A percentile compares a stretch with the other conserved stretches of the same genome.
Evolutionary conservation across 768 basidiomycete genomes (phyloP).

Genomic region (Pulveroboletus sp.): DNA sequence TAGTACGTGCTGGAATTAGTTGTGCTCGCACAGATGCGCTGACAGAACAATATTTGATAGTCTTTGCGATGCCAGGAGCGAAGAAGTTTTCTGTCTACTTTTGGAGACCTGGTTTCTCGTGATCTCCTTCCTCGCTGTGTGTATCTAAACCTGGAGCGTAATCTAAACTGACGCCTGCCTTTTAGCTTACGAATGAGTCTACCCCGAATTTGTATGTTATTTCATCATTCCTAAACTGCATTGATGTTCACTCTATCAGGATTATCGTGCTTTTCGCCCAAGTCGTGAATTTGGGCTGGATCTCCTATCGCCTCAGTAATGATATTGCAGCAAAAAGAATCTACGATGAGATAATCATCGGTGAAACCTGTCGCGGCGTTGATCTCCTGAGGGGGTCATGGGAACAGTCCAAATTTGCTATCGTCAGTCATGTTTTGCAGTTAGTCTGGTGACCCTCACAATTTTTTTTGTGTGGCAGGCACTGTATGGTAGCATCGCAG

Average conservation of each 20-base stretch:
- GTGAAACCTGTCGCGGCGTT: constrained; percentile 36
- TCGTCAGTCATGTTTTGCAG: constrained; percentile 30
- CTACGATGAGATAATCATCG: constrained; percentile 36
- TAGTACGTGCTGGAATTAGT: constrained; percentile 32
- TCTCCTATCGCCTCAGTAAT: constrained; percentile 38
- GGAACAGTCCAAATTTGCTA: constrained; percentile 24
- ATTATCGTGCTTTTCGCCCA: constrained; percentile 43
- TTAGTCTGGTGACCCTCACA: background rate
- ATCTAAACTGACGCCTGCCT: background rate
- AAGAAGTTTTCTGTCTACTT: constrained; percentile 44
- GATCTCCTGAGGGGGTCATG: constrained; percentile 45
- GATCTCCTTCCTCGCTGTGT: constrained; percentile 44
- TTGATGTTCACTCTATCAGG: constrained; percentile 10
- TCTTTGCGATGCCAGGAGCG: constrained; percentile 34
- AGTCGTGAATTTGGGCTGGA: constrained; percentile 45
- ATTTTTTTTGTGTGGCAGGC: constrained; percentile 29
- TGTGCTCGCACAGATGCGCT: background rate
- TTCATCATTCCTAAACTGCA: background rate
- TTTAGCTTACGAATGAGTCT: constrained; percentile 48
- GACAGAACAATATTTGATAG: constrained; percentile 8
- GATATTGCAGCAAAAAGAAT: constrained; percentile 29
- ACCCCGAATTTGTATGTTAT: constrained; percentile 44
- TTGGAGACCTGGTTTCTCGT: constrained; percentile 49
- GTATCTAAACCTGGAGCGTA: constrained; percentile 9
- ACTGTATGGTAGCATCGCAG: constrained; percentile 36